Base-by-base conservation (phyloP, 306 rosid species). In the Sicyos baderoa region DNA sequence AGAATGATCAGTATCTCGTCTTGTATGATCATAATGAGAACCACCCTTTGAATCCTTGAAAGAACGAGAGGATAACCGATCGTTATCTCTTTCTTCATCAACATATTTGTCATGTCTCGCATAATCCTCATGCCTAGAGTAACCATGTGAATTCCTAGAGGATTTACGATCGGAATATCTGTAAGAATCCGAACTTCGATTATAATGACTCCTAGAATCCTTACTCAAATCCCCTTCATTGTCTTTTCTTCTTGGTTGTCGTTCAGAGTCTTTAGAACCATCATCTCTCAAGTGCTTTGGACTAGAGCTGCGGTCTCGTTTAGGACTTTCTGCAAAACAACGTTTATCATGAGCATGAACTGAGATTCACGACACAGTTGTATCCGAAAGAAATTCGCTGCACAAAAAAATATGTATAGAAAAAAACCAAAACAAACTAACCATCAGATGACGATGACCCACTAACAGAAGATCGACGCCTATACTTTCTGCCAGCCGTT, bases 391-490 rank as follows among this genome's bases (percentile, higher is more conserved):
- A 3, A 47, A 47, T 11, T 45, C 51, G 13, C n/a, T 12, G 3
- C n/a, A 47, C n/a, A 47, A 3, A 45, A 45, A 45, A 44, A 44
- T 8, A 9, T 2, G 12, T 3, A 12, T 44, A 55, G 19, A 47
- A 21, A 51, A 21, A 79, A 64, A 70, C 63, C 27, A 79, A 71
- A 71, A 25, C 29, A 78, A 71, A 78, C 90, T 59, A 73, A 93
- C 99, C 97, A 74, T 84, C 89, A 35, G 89, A 81, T 66, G 91
- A 79, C 17, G 96, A 56, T 7, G 88, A 85, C 15, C 84, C 79
- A n/a, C 81, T 80, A 48, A 75, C 71, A n/a, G 97, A 91, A 59
- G 96, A 86, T 25, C 77, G 85, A 9, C 86, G 94, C 49, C 99
- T 86, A 70, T 93, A 90, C 68, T 86, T 90, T 88, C 99, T 84